A percentile compares a stretch with the other conserved stretches of the same genome.
Evolutionary conservation across 2,329 filamentous ascomycete species (phyloP).

Genomic region (Penicillium crustosum): DNA sequence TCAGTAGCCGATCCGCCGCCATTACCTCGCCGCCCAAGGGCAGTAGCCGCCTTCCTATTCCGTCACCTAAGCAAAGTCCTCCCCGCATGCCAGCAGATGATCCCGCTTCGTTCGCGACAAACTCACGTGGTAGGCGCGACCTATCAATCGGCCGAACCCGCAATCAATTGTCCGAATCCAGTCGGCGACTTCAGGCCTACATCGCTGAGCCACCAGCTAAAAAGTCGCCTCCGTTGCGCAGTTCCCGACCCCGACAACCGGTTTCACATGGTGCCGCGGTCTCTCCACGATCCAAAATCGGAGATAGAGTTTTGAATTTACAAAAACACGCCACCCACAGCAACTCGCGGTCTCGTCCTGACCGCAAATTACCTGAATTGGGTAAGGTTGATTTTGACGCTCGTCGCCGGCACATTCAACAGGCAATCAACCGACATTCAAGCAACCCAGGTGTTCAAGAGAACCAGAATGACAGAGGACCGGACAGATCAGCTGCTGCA

Average conservation of each 20-base stretch:
- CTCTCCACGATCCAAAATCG: conserved; percentile 65
- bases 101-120: conserved; percentile 32
- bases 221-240: conserved; percentile 74
- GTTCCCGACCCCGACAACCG: conserved; percentile 76
- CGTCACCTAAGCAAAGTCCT: conserved; percentile 32
- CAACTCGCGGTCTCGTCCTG: conserved; percentile 35
- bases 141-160: conserved; percentile 33
- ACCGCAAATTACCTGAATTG: conserved; percentile 57
- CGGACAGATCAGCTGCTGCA: conserved; percentile 55
- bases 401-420: conserved; percentile 75
- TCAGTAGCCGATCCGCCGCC: conserved; percentile 29
- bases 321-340: conserved; percentile 40
- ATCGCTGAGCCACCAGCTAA: conserved; percentile 70
- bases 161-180: conserved; percentile 49
- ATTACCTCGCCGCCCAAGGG: conserved; percentile 42
- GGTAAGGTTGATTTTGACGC: conserved; percentile 83
- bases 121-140: conserved; percentile 38
- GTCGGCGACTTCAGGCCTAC: conserved; percentile 67
- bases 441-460: conserved; percentile 71
- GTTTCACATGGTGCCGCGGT: conserved; percentile 73
- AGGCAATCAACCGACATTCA: conserved; percentile 64
- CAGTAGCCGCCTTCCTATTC: conserved; percentile 44
- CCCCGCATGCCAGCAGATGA: conserved; percentile 28
- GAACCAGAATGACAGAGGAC: conserved; percentile 51
- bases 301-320: conserved; percentile 55